Percentiles rank a stretch among this genome's conserved stretches.
Evolutionary conservation across 169 alveolate genomes (phyloP).

Genomic region (Amoebophrya sp.): DNA sequence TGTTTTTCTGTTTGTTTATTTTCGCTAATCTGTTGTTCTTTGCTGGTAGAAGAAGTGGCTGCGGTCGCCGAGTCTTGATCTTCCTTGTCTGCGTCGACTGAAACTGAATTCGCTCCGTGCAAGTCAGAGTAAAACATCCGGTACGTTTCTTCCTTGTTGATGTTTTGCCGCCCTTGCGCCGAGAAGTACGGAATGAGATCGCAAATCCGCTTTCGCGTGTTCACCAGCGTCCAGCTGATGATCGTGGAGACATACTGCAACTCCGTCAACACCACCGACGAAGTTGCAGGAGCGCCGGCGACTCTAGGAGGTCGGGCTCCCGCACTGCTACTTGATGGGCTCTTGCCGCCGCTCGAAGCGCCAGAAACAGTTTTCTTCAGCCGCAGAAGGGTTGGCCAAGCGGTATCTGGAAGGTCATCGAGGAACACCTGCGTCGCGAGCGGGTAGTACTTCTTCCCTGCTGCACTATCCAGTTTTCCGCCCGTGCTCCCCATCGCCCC

Average conservation of each 20-base stretch:
- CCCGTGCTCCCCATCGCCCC: too few species aligned
- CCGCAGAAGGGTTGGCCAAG: not conserved
- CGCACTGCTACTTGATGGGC: not conserved
- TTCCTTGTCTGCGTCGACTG: not conserved
- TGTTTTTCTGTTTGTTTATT: too few species aligned
- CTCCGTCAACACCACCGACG: not conserved
- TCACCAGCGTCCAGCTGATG: not conserved
- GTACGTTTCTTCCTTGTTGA: not conserved
- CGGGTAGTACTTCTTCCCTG: too few species aligned
- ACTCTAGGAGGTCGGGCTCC: too few species aligned
- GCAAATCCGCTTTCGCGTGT: not conserved
- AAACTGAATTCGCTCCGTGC: not conserved
- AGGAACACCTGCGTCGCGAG: not conserved
- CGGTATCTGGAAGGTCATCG: not conserved
- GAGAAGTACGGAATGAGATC: not conserved
- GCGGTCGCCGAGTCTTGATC: too few species aligned
- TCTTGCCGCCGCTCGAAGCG: not conserved
- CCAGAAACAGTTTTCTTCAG: not conserved
- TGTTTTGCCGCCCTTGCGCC: not conserved
- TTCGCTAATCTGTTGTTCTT: too few species aligned
- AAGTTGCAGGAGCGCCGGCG: too few species aligned
- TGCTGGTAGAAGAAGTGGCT: too few species aligned
- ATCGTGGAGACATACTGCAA: not conserved
- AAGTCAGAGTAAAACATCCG: not conserved
- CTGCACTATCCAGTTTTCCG: too few species aligned